These are phyloP conservation scores for Huntiella savannae DNA, from an alignment of 2,329 filamentous ascomycete genomes.

Conservation along the genomic window DNA sequence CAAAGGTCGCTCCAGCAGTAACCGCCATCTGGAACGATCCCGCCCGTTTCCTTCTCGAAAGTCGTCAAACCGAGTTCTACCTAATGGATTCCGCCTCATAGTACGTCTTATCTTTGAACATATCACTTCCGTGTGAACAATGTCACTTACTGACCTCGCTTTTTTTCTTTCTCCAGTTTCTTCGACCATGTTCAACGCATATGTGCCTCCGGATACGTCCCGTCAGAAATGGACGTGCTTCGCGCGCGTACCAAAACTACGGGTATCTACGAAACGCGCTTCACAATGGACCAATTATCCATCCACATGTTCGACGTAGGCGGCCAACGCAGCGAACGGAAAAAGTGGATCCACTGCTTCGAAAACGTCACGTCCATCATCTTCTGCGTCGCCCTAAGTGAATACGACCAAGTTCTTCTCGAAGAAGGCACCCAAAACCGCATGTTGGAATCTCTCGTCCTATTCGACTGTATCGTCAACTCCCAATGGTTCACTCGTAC, in stretches of 20 bases:
- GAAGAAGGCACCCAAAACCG: constrained; percentile 99
- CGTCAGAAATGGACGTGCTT: constrained; percentile 84
- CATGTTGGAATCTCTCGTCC: constrained; percentile 94
- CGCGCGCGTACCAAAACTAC: constrained; percentile 95
- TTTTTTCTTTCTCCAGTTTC: constrained; percentile 41
- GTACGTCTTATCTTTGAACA: constrained; percentile 32
- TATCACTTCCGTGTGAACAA: background rate
- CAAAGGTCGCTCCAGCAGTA: constrained; percentile 64
- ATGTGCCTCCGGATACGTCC: constrained; percentile 66
- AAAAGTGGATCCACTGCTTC: constrained; percentile 99
- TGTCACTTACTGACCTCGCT: background rate
- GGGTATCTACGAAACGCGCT: constrained; percentile 95
- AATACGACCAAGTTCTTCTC: constrained; percentile 92
- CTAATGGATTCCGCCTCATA: constrained; percentile 98
- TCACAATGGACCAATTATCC: constrained; percentile 95
- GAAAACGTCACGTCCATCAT: constrained; percentile 99
- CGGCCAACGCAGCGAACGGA: constrained; percentile 87
- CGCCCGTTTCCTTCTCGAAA: constrained; percentile 63
- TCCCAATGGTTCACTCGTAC: constrained; percentile 98
- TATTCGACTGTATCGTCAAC: constrained; percentile 97
- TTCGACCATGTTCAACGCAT: constrained; percentile 86
- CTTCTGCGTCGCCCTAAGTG: constrained; percentile 92
- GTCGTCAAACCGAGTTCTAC: constrained; percentile 95
- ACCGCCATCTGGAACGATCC: constrained; percentile 81
- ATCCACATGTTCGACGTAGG: constrained; percentile 99